Conservation (phyloP, 495 filamentous ascomycete species). For the Penicillium cataractarum region DNA sequence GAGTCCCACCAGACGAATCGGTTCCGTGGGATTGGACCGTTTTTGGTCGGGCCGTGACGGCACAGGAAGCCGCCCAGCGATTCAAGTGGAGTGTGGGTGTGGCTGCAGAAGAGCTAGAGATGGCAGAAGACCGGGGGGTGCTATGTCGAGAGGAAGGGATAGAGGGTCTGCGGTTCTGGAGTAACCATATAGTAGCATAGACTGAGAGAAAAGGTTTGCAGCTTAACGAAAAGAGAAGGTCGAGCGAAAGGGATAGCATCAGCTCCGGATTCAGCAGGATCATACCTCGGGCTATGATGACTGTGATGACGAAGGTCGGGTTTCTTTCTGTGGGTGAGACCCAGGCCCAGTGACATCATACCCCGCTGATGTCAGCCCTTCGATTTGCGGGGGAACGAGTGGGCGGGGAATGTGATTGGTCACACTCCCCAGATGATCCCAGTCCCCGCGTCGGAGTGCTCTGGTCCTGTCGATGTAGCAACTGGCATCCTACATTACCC, state of each 20-base stretch:
- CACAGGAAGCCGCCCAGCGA: slow-evolving; percentile 82
- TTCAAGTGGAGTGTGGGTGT: slow-evolving; percentile 99
- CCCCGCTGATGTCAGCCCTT: not conserved
- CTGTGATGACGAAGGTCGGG: not conserved
- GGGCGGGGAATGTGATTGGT: slow-evolving; percentile 16
- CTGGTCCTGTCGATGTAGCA: slow-evolving; percentile 16
- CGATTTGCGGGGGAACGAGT: slow-evolving; percentile 5
- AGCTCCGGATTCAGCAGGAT: not conserved
- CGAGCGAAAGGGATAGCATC: not conserved
- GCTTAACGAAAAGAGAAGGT: not conserved
- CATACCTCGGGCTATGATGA: not conserved
- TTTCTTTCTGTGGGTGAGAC: too few species aligned
- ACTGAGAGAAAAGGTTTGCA: not conserved
- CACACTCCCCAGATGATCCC: slow-evolving; percentile 10
- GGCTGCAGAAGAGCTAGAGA: slow-evolving; percentile 91
- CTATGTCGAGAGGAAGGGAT: slow-evolving; percentile 83
- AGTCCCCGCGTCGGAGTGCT: slow-evolving; percentile 20
- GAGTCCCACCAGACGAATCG: slow-evolving; percentile 62
- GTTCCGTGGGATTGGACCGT: slow-evolving; percentile 72
- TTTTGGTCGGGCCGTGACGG: slow-evolving; percentile 85
- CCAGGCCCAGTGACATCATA: slow-evolving; percentile 14
- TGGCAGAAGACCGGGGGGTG: slow-evolving; percentile 88
- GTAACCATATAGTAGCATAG: slow-evolving; percentile 57
- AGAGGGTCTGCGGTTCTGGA: slow-evolving; percentile 82
- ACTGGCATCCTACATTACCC: slow-evolving; percentile 7